These are phyloP conservation scores for Pseudomicrostroma phylloplanum DNA, from an alignment of 1,284 basidiomycete species.

Conservation along the genomic window DNA sequence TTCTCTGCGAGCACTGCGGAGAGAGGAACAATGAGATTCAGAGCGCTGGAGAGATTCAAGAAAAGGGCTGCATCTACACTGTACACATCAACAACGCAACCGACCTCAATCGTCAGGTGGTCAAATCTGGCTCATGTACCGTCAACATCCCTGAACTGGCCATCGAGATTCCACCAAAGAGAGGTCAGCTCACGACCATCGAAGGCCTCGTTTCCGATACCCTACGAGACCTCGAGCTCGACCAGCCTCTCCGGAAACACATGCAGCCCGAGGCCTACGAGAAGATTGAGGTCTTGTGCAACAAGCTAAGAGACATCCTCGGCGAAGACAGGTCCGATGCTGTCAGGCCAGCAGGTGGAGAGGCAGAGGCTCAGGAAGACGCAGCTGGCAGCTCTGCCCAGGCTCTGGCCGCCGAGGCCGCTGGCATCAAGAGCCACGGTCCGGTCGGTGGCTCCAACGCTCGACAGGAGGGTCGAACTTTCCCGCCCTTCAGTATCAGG, in stretches of 20 bases:
- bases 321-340: slow-evolving; percentile 57
- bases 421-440: slow-evolving; percentile 18
- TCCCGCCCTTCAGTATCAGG: slow-evolving; percentile 72
- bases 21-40: slow-evolving; percentile 89
- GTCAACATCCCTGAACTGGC: slow-evolving; percentile 80
- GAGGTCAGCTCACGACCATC: slow-evolving; percentile 89
- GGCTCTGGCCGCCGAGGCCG: slow-evolving; percentile 16
- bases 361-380: slow-evolving; percentile 20
- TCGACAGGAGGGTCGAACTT: slow-evolving; percentile 54
- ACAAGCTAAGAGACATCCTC: slow-evolving; percentile 65
- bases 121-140: slow-evolving; percentile 79
- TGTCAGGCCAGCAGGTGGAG: slow-evolving; percentile 26
- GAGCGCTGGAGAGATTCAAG: slow-evolving; percentile 76
- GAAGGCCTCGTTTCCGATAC: slow-evolving; percentile 87
- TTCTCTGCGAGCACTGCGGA: slow-evolving; percentile 89
- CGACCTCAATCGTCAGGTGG: slow-evolving; percentile 87
- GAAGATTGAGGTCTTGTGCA: slow-evolving; percentile 73
- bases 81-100: slow-evolving; percentile 64
- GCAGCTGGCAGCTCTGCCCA: slow-evolving; percentile 46
- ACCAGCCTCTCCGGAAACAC: slow-evolving; percentile 79
- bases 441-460: slow-evolving; percentile 23
- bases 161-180: slow-evolving; percentile 74
- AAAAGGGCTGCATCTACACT: slow-evolving; percentile 63
- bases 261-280: slow-evolving; percentile 69
- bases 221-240: slow-evolving; percentile 70